Base-by-base conservation (phyloP, 2,329 filamentous ascomycete genomes). In the Fusarium pseudonygamai region DNA sequence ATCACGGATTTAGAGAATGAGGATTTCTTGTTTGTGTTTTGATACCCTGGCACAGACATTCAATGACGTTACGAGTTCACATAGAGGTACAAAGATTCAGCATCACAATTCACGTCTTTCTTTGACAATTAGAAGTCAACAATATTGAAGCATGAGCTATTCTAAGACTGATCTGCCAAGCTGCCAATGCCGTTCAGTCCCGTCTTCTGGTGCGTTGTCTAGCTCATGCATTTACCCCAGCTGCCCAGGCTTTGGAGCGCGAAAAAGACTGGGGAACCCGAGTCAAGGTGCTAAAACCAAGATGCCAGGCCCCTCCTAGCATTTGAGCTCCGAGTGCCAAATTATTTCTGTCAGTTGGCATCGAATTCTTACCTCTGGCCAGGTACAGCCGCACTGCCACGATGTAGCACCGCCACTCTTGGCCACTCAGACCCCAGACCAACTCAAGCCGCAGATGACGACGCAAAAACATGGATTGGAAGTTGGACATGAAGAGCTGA, bases 1-100 rank as follows among this genome's bases (percentile, higher is more conserved):
- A 79, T 87, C 24, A 91, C 89, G 22, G 89, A 91, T 77, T 79
- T 88, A 74, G 82, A 87, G 79, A 91, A 91, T 69, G 89, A 91
- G 75, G 89, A 91, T 68, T 92, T 92, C 75, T 84, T 91, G 12
- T 92, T 89, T 79, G 84, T 91, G 6, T 89, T 80, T 64, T 82
- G 62, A 79, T 49, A 24, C 20, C 45, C 20, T 34, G 26, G n/a
- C 7, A 20, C 30, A 22, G 39, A 40, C 28, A 20, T 36, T 26
- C 56, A 18, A 36, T 24, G 47, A 36, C 10, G 37, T 55, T n/a
- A 47, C n/a, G 47, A 49, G n/a, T 34, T 37, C 32, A 55, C 15
- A 49, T 57, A 67, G 58, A 63, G 26, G 13, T 7, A 32, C 24
- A 26, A 30, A 40, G 60, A 64, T 56, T 26, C 40, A 32, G 39